Evolutionary conservation across 1,284 basidiomycete genomes (phyloP).

Genomic region (Taiwanofungus camphoratus): DNA sequence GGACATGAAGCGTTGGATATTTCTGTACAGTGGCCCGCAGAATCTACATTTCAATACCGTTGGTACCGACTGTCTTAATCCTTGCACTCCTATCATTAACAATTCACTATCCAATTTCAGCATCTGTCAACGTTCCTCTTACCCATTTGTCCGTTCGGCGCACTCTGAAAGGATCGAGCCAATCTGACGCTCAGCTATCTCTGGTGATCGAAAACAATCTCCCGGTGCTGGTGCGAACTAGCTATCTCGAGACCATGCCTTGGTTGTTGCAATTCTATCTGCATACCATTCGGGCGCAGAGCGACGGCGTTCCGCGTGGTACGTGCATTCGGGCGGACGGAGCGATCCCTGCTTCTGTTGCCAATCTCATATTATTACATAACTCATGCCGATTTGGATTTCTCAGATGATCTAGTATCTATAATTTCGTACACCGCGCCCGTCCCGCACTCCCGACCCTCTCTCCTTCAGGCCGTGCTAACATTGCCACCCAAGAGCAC

Average conservation of each 20-base stretch:
- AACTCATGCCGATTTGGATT: slow-evolving; percentile 5
- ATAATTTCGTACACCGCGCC: slow-evolving; percentile 65
- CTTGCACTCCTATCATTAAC: slow-evolving; percentile 1
- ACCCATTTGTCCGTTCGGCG: slow-evolving; percentile 59
- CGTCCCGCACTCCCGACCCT: slow-evolving; percentile 64
- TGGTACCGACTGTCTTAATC: slow-evolving; percentile 18
- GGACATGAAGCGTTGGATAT: slow-evolving; percentile 39
- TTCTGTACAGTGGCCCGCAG: slow-evolving; percentile 49
- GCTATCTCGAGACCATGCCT: slow-evolving; percentile 90
- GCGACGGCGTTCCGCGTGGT: slow-evolving; percentile 38
- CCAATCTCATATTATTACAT: slow-evolving; percentile 1
- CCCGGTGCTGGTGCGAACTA: slow-evolving; percentile 41
- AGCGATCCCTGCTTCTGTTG: slow-evolving; percentile 4
- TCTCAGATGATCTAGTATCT: slow-evolving; percentile 51
- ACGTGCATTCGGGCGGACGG: slow-evolving; percentile 18
- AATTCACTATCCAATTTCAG: slow-evolving; percentile 20
- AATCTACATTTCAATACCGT: slow-evolving; percentile 53
- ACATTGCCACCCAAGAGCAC: slow-evolving; percentile 63
- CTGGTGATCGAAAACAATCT: slow-evolving; percentile 67
- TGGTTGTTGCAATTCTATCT: slow-evolving; percentile 90
- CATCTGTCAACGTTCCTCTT: slow-evolving; percentile 22
- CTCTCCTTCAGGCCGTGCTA: slow-evolving; percentile 71
- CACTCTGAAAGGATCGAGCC: slow-evolving; percentile 70
- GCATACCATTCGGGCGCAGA: slow-evolving; percentile 63
- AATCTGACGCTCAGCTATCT: slow-evolving; percentile 70